Conservation (phyloP, 352 stramenopile species). For the Phytophthora melonis region DNA sequence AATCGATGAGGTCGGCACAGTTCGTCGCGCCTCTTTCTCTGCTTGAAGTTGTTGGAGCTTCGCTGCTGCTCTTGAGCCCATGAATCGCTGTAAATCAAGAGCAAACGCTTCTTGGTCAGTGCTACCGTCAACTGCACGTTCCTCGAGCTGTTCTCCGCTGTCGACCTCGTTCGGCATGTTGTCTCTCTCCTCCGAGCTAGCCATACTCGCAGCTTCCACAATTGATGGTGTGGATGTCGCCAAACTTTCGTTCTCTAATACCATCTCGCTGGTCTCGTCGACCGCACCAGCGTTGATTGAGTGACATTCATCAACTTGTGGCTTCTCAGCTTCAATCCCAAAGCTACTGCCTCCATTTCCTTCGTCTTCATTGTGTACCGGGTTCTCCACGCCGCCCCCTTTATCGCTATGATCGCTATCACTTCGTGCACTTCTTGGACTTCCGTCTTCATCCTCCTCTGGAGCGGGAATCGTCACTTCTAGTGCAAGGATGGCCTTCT, state of each 20-base stretch:
- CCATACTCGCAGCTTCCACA: background rate
- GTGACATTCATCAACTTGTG: conserved; percentile 7
- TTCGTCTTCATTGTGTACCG: background rate
- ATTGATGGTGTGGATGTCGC: background rate
- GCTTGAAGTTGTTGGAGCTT: conserved; percentile 52
- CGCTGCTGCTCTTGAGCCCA: conserved; percentile 42
- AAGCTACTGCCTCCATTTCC: background rate
- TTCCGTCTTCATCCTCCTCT: conserved; percentile 14
- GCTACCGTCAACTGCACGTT: background rate
- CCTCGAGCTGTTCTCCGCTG: background rate
- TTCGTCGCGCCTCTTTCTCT: conserved; percentile 34
- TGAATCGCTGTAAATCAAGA: conserved; percentile 49
- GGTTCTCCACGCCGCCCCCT: background rate
- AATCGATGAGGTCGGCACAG: background rate
- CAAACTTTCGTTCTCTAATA: conserved; percentile 1
- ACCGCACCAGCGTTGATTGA: background rate
- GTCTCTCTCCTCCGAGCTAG: background rate
- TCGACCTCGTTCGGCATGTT: background rate
- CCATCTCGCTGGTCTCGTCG: background rate
- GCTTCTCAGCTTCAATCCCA: background rate
- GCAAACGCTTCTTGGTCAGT: conserved; percentile 23
- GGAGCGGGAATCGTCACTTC: conserved; percentile 27
- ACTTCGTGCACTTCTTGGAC: conserved; percentile 1
- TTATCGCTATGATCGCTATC: background rate
- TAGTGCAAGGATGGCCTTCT: conserved; percentile 64